These are phyloP conservation scores for Eutypella sp. DNA, from an alignment of 2,329 filamentous ascomycete genomes.

Conservation along the genomic window DNA sequence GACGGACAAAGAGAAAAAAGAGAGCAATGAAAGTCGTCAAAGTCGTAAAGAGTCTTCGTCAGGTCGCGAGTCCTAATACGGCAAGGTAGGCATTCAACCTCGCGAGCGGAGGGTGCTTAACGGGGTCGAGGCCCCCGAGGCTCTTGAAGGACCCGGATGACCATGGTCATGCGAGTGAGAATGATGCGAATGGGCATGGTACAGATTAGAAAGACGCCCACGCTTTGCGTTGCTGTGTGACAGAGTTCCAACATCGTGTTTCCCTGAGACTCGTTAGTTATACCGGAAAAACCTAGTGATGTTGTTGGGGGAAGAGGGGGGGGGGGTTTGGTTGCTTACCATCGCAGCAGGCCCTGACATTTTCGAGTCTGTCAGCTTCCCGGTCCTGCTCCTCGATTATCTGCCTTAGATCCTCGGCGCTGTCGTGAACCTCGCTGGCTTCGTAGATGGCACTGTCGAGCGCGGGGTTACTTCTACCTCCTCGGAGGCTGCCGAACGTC, in stretches of 20 bases:
- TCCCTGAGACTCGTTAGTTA: constrained; percentile 43
- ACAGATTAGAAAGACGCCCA: constrained; percentile 32
- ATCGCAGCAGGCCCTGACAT: constrained; percentile 95
- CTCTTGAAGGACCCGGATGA: constrained; percentile 32
- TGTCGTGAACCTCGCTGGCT: constrained; percentile 63
- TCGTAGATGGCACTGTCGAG: constrained; percentile 51
- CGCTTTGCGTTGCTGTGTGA: constrained; percentile 43
- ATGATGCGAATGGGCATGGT: constrained; percentile 21
- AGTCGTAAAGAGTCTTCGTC: not conserved
- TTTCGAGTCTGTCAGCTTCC: constrained; percentile 78
- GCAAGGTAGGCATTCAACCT: not conserved
- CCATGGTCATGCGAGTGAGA: constrained; percentile 25
- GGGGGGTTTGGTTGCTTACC: no score
- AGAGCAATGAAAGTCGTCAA: not conserved
- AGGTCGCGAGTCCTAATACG: not conserved
- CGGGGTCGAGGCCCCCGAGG: constrained; percentile 30
- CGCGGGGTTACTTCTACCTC: constrained; percentile 43
- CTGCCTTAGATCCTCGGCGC: constrained; percentile 75
- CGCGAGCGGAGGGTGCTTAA: constrained; percentile 32
- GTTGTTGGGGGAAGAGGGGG: constrained; percentile 15
- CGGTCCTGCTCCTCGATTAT: constrained; percentile 75
- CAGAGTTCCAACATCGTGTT: constrained; percentile 66
- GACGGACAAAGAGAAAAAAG: not conserved
- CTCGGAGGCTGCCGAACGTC: constrained; percentile 50
- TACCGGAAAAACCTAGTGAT: not conserved